Evolutionary conservation across 164 flowering plant genomes (phyloP).

Genomic region (Vitis rupestris): DNA sequence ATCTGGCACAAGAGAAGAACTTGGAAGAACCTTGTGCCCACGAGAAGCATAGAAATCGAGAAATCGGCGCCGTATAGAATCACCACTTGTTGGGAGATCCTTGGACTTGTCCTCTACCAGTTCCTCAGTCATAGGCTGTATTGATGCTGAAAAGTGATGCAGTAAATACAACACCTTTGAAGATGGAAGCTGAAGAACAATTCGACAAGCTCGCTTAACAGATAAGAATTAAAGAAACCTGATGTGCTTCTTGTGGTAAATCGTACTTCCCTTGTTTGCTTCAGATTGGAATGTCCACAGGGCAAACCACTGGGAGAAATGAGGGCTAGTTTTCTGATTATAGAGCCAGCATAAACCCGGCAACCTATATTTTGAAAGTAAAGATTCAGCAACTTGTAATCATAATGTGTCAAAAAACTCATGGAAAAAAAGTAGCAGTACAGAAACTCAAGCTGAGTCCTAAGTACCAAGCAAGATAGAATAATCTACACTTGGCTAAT

Average conservation of each 20-base stretch:
- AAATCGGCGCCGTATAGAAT: constrained; percentile 74
- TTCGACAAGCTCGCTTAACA: neutral
- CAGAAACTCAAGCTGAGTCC: too few relatives aligned
- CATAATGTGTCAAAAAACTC: too few relatives aligned
- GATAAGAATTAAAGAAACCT: constrained; percentile 30
- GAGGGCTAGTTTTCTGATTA: constrained; percentile 18
- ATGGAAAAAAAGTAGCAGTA: too few relatives aligned
- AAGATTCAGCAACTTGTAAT: neutral
- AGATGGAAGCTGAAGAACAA: constrained; percentile 7
- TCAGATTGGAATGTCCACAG: constrained; percentile 8
- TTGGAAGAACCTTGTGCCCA: constrained; percentile 87
- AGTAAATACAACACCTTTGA: constrained; percentile 6
- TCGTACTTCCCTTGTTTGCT: constrained; percentile 11
- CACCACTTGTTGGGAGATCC: constrained; percentile 55
- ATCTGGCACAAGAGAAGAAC: constrained; percentile 95
- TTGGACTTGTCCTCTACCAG: constrained; percentile 31
- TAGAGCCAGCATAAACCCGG: constrained; percentile 19
- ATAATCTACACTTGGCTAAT: too few relatives aligned
- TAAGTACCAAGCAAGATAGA: too few relatives aligned
- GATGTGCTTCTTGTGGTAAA: constrained; percentile 33
- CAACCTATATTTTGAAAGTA: constrained; percentile 9
- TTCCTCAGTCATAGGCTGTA: constrained; percentile 55
- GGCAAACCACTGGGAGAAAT: constrained; percentile 15
- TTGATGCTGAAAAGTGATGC: constrained; percentile 52
- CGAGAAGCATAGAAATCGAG: constrained; percentile 90